phyloP scores from a whole-genome alignment of 768 basidiomycete species.

The Dioszegia hungarica region DNA sequence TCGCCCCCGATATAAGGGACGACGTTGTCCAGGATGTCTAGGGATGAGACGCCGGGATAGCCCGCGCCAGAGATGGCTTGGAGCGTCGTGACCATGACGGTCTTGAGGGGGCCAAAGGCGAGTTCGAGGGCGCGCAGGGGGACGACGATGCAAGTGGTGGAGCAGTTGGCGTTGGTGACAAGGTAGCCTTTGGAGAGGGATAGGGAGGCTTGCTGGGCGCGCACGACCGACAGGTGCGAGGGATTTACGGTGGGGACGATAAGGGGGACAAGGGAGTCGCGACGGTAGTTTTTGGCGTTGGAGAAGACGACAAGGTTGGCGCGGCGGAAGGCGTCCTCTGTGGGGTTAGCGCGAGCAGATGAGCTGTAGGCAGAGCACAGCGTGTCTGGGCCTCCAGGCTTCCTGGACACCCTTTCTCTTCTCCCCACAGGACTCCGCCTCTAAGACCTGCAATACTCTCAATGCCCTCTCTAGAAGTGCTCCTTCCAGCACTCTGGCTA shows the following conservation, averaged over 20 bases:
- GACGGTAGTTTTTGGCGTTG: slow-evolving; percentile 91
- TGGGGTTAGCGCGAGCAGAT: neutral
- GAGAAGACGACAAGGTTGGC: slow-evolving; percentile 92
- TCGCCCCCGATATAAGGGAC: slow-evolving; percentile 91
- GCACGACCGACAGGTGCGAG: slow-evolving; percentile 73
- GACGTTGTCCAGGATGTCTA: slow-evolving; percentile 94
- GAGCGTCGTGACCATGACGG: slow-evolving; percentile 86
- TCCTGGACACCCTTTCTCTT: no score
- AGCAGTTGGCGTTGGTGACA: slow-evolving; percentile 97
- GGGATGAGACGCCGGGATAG: slow-evolving; percentile 84
- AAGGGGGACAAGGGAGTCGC: slow-evolving; percentile 88
- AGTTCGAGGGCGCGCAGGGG: slow-evolving; percentile 42
- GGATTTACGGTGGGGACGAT: slow-evolving; percentile 95
- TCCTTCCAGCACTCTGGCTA: neutral
- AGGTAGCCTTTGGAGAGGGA: slow-evolving; percentile 72
- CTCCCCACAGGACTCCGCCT: no score
- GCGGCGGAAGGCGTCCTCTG: slow-evolving; percentile 77
- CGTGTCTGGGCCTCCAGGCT: no score
- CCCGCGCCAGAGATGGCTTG: slow-evolving; percentile 97
- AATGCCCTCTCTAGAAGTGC: no score
- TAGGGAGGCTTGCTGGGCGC: slow-evolving; percentile 70
- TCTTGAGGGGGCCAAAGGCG: slow-evolving; percentile 89
- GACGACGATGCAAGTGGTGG: slow-evolving; percentile 69
- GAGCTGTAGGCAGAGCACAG: no score
- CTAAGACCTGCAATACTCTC: no score